A percentile compares a stretch with the other conserved stretches of the same genome.
Conservation (phyloP, 768 basidiomycete species). For the Phylloporus arenicola region DNA sequence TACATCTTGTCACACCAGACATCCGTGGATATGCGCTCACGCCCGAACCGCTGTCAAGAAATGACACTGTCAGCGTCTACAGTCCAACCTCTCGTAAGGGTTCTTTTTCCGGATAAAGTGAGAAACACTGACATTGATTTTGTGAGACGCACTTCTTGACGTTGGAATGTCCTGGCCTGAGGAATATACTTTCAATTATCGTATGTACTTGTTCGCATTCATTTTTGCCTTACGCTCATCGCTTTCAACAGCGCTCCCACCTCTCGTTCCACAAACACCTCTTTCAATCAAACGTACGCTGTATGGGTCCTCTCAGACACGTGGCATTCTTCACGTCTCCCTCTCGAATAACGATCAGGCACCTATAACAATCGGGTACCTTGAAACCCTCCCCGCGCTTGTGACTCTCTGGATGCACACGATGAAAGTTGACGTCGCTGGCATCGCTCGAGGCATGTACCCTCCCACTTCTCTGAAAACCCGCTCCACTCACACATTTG, state of each 20-base stretch:
- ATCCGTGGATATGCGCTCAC: constrained; percentile 40
- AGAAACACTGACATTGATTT: background rate
- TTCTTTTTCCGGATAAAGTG: background rate
- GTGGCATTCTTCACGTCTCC: constrained; percentile 63
- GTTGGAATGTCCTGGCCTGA: constrained; percentile 52
- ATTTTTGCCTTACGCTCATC: background rate
- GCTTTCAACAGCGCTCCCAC: constrained; percentile 31
- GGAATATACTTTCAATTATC: constrained; percentile 49
- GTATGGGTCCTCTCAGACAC: constrained; percentile 68
- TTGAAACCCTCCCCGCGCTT: constrained; percentile 93
- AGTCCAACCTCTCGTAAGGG: constrained; percentile 42
- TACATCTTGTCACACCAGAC: constrained; percentile 46
- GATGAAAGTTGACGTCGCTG: constrained; percentile 47
- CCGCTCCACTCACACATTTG: background rate
- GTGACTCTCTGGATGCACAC: constrained; percentile 86
- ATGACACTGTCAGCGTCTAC: constrained; percentile 40
- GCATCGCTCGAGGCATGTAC: constrained; percentile 40
- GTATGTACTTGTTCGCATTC: constrained; percentile 34
- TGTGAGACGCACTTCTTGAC: constrained; percentile 40
- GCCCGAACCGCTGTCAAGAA: constrained; percentile 45
- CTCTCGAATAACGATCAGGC: constrained; percentile 53
- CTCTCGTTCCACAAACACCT: constrained; percentile 42
- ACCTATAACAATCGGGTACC: constrained; percentile 50
- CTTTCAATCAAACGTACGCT: constrained; percentile 62
- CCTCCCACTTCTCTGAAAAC: background rate